Evolutionary conservation across 192 early-diverging fungal genomes (phyloP), one percentile per base, ranked within the genome.

Genomic region (Coemansia sp.): DNA sequence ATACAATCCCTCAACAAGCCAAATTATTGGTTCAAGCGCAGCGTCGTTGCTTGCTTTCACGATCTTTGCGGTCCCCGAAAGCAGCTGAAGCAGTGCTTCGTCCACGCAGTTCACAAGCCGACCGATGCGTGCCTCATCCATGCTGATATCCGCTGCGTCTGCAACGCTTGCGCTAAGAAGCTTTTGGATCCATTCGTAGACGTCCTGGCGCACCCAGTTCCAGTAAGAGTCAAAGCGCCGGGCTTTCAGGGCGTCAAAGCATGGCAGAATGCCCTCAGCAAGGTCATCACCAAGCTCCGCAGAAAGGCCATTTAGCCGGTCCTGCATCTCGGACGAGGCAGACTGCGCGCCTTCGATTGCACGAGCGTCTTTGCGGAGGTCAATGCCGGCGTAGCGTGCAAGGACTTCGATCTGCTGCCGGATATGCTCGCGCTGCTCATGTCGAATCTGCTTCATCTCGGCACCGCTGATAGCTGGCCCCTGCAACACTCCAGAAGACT

Each of bases 401-500:
- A 88, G 88, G 49, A 88, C 84, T 74, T 92, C 87, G 38, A 97
- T 84, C 62, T 97, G 94, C 71, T 86, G 84, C 44, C 86, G 82
- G 58, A 93, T 83, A 69, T 94, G 72, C 50, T 74, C 58, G 61
- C 89, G 83, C 49, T 89, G 86, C 67, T 86, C 86, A 54, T 87
- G 82, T 78, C 92, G 89, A 66, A 90, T 76, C 23, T 82, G 83
- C 69, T 89, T 84, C 72, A 97, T 90, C 54, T 93, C 93, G 54
- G 93, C 93, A 74, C 88, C 89, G 85, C 93, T 93, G 69, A 97
- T 89, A 21, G 85, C 81, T 27, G 89, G 90, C 88, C 12, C 27
- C 0, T 59, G 26, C 3, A 28, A 22, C 16, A 38, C 23, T 0
- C 44, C 9, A 18, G 6, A 18, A 3, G 61, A 93, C 41, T 91